These are phyloP conservation scores for Hypoxylon sp. DNA, from an alignment of 2,329 filamentous ascomycete genomes.

Conservation along the genomic window DNA sequence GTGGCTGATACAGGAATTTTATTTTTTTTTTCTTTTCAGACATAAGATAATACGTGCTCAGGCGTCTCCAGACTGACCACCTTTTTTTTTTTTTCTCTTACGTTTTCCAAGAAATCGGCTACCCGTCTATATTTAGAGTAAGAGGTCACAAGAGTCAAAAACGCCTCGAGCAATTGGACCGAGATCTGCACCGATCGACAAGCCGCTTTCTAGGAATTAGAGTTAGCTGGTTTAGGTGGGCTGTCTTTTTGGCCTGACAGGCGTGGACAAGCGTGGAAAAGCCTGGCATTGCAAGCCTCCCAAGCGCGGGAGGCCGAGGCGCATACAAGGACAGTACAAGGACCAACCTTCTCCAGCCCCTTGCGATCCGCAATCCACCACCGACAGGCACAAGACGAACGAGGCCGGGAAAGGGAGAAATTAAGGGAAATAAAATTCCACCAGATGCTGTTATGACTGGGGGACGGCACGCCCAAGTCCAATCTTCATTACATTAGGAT, in stretches of 20 bases:
- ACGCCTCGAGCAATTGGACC: conserved; percentile 20
- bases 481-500: conserved; percentile 26
- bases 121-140: conserved; percentile 26
- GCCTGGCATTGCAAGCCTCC: no score
- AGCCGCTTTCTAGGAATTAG: conserved; percentile 25
- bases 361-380: conserved; percentile 35
- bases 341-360: conserved; percentile 32
- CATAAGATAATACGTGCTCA: conserved; percentile 12
- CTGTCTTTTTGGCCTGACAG: conserved; percentile 29
- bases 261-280: no score
- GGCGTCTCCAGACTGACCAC: conserved; percentile 20
- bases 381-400: not conserved
- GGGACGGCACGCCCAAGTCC: conserved; percentile 17
- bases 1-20: conserved; percentile 21
- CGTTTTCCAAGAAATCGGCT: conserved; percentile 5
- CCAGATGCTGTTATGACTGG: conserved; percentile 31
- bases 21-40: conserved; percentile 13
- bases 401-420: conserved; percentile 24
- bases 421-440: conserved; percentile 22
- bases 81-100: not conserved
- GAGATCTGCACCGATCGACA: conserved; percentile 26
- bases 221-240: conserved; percentile 34
- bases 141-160: not conserved
- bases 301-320: conserved; percentile 28
- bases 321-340: conserved; percentile 17